These are phyloP conservation scores for Aspergillus tamarii DNA, from an alignment of 2,329 filamentous ascomycete species.

Conservation along the genomic window DNA sequence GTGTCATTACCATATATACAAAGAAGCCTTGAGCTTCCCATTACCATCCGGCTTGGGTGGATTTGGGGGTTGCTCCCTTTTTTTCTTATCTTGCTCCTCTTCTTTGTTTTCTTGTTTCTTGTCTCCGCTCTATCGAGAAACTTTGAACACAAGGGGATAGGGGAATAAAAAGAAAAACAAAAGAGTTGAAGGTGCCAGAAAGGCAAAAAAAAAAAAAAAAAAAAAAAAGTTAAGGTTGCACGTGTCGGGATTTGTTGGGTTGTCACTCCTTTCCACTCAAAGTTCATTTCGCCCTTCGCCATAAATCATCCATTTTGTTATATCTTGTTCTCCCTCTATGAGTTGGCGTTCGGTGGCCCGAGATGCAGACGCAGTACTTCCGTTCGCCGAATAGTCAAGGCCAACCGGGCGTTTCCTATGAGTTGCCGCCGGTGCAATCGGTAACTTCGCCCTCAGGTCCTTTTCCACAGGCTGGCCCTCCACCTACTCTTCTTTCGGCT, in stretches of 20 bases:
- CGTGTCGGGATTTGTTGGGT: conserved; percentile 8
- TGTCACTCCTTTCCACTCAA: conserved; percentile 8
- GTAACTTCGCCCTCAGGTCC: conserved; percentile 37
- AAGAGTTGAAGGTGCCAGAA: background rate
- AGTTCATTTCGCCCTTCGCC: background rate
- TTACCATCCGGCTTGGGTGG: background rate
- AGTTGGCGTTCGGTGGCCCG: conserved; percentile 20
- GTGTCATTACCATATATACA: background rate
- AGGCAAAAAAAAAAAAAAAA: background rate
- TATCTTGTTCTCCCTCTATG: conserved; percentile 19
- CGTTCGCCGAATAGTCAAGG: conserved; percentile 30
- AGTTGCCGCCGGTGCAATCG: conserved; percentile 40
- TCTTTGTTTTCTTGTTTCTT: conserved; percentile 1
- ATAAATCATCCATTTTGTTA: background rate
- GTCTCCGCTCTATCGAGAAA: conserved; percentile 4
- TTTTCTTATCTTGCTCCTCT: background rate
- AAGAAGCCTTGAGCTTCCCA: conserved; percentile 3
- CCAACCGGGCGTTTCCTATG: conserved; percentile 32
- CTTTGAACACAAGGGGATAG: conserved; percentile 2
- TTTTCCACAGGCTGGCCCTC: conserved; percentile 27
- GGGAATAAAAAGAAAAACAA: background rate
- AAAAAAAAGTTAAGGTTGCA: conserved; percentile 1
- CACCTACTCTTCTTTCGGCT: conserved; percentile 37
- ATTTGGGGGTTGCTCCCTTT: background rate
- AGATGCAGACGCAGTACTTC: conserved; percentile 40